phyloP scores from a whole-genome alignment of 352 stramenopile species.

The Globisporangium perplexum region DNA sequence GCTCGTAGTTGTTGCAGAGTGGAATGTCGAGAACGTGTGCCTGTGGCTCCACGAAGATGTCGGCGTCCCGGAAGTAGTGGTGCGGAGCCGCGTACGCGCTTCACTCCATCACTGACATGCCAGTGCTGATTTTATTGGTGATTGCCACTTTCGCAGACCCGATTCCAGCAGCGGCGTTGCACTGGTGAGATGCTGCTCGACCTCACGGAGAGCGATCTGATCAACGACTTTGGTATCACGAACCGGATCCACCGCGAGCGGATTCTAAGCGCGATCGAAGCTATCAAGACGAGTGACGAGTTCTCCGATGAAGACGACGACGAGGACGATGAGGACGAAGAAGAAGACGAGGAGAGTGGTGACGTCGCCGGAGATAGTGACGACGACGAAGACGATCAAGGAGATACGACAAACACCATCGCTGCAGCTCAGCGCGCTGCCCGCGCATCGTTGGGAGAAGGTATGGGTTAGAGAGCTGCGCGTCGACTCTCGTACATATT shows the following conservation, averaged over 20 bases:
- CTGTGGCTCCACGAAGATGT: constrained; percentile 78
- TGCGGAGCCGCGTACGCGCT: constrained; percentile 11
- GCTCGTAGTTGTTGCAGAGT: constrained; percentile 54
- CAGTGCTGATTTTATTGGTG: too few species aligned
- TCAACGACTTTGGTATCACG: constrained; percentile 71
- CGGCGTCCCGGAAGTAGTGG: constrained; percentile 61
- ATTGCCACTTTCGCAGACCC: constrained; percentile 19
- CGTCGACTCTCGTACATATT: too few species aligned
- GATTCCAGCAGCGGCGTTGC: constrained; percentile 62
- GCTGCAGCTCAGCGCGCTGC: constrained; percentile 8
- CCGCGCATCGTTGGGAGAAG: constrained; percentile 17
- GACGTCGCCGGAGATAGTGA: constrained; percentile 18
- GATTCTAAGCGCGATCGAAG: constrained; percentile 71
- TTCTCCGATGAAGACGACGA: constrained; percentile 60
- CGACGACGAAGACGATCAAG: not conserved
- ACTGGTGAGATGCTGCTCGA: constrained; percentile 67
- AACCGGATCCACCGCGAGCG: constrained; percentile 59
- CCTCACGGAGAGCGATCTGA: constrained; percentile 66
- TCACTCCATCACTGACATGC: not conserved
- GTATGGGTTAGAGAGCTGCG: constrained; percentile 1
- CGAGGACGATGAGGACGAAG: constrained; percentile 34
- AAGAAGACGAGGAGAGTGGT: constrained; percentile 24
- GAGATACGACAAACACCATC: not conserved
- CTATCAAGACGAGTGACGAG: constrained; percentile 66
- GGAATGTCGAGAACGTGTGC: constrained; percentile 80